These are phyloP conservation scores for Penicillium steckii DNA, from an alignment of 495 filamentous ascomycete species.

Conservation along the genomic window DNA sequence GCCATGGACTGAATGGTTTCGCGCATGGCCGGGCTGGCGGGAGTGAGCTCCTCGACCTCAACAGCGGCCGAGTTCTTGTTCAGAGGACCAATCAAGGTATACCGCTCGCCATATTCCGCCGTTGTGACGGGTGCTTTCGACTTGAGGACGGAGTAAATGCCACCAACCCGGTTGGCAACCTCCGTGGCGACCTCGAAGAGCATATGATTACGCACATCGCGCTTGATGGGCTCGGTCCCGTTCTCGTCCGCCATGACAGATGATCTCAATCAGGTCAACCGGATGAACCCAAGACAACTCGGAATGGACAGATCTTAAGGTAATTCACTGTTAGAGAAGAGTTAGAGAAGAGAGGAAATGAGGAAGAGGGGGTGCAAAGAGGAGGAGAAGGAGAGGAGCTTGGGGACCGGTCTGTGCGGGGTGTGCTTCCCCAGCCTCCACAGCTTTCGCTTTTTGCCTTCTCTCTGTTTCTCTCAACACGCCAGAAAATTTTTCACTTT, in stretches of 20 bases:
- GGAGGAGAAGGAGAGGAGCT: constrained; percentile 10
- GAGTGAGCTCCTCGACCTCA: constrained; percentile 90
- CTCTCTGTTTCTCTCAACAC: background rate
- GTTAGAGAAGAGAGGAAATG: background rate
- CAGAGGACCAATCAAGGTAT: constrained; percentile 92
- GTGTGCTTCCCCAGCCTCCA: constrained; percentile 3
- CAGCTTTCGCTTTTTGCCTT: background rate
- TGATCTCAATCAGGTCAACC: background rate
- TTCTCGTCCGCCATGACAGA: constrained; percentile 33
- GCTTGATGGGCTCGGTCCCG: constrained; percentile 39
- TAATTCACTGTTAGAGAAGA: too few relatives aligned
- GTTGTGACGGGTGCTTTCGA: constrained; percentile 98
- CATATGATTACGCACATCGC: constrained; percentile 76
- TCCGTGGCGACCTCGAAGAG: constrained; percentile 97
- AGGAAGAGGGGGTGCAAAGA: background rate
- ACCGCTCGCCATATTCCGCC: constrained; percentile 96
- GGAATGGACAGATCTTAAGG: background rate
- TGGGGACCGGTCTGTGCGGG: constrained; percentile 30
- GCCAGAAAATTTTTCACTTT: background rate
- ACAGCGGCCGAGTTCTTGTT: constrained; percentile 90
- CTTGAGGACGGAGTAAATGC: constrained; percentile 98
- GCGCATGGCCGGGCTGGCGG: constrained; percentile 74
- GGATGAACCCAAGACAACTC: background rate
- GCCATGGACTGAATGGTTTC: constrained; percentile 87
- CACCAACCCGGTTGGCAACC: constrained; percentile 95